Evolutionary conservation across 352 stramenopile species (phyloP).

Genomic region (Phytophthora litchii): DNA sequence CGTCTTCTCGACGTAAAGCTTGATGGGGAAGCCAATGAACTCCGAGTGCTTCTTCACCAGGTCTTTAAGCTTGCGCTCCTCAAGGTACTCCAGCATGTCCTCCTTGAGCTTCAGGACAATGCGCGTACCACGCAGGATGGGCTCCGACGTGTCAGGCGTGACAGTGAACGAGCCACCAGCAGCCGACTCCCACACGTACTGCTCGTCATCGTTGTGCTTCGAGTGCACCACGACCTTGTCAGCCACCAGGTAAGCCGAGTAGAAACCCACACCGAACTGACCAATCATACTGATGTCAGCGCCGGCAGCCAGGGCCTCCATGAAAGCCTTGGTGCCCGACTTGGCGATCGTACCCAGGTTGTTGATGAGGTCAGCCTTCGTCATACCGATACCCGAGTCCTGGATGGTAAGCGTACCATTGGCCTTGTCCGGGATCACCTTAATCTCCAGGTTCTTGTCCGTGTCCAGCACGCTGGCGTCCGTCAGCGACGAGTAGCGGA

Average conservation of each 20-base stretch:
- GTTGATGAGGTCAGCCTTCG: slow-evolving; percentile 99
- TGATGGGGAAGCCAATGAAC: slow-evolving; percentile 99
- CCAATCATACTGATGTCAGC: slow-evolving; percentile 99
- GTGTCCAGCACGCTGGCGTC: slow-evolving; percentile 95
- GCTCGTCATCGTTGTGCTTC: slow-evolving; percentile 99
- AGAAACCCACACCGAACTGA: slow-evolving; percentile 99
- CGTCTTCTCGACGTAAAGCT: slow-evolving; percentile 99
- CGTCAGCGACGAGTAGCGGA: slow-evolving; percentile 97
- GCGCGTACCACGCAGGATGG: slow-evolving; percentile 92
- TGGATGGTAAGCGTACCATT: slow-evolving; percentile 99
- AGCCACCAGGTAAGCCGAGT: slow-evolving; percentile 99
- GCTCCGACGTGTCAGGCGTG: slow-evolving; percentile 86
- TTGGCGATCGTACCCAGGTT: slow-evolving; percentile 99
- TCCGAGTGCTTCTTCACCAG: slow-evolving; percentile 99
- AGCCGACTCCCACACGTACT: slow-evolving; percentile 97
- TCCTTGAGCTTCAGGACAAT: slow-evolving; percentile 99
- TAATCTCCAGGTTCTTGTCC: slow-evolving; percentile 98
- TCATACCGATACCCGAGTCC: slow-evolving; percentile 99
- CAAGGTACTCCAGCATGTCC: slow-evolving; percentile 99
- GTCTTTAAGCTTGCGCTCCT: slow-evolving; percentile 98
- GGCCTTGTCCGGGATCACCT: slow-evolving; percentile 99
- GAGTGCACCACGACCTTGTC: slow-evolving; percentile 98
- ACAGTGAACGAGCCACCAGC: slow-evolving; percentile 98
- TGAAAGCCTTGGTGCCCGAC: slow-evolving; percentile 99
- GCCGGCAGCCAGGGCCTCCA: slow-evolving; percentile 97